Conservation (phyloP, 1,284 basidiomycete genomes). For the Tranzscheliella williamsii region DNA sequence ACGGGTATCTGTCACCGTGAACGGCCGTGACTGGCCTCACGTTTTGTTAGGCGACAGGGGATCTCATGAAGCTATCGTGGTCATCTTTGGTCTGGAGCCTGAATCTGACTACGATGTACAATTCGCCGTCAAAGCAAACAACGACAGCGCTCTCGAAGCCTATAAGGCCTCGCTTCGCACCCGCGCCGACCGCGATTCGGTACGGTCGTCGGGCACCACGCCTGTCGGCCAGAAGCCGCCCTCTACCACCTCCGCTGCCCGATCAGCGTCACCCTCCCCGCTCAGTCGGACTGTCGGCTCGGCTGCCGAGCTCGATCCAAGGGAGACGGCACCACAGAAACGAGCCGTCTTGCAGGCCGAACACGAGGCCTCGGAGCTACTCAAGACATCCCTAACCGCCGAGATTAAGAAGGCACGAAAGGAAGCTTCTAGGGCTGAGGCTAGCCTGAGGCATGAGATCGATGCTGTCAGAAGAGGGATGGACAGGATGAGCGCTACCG, state of each 20-base stretch:
- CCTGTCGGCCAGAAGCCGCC: neutral
- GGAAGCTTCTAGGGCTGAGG: constrained; percentile 45
- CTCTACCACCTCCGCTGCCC: constrained; percentile 1
- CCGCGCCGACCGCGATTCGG: constrained; percentile 25
- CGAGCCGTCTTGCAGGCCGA: constrained; percentile 31
- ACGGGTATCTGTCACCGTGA: constrained; percentile 43
- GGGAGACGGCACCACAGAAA: constrained; percentile 7
- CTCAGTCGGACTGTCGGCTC: constrained; percentile 23
- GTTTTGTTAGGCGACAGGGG: constrained; percentile 47
- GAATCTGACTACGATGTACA: constrained; percentile 45
- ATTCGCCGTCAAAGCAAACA: constrained; percentile 37
- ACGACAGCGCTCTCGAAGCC: constrained; percentile 18
- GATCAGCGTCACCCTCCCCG: constrained; percentile 32
- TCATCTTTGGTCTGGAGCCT: constrained; percentile 51
- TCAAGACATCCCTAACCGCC: constrained; percentile 26
- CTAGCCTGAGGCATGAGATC: constrained; percentile 44
- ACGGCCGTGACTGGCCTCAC: constrained; percentile 46
- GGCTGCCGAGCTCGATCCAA: constrained; percentile 15
- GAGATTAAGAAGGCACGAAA: constrained; percentile 43
- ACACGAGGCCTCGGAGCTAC: constrained; percentile 27
- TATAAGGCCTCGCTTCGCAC: constrained; percentile 21
- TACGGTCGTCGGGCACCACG: constrained; percentile 13
- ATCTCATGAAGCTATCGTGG: constrained; percentile 50
- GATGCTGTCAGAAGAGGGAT: constrained; percentile 47
- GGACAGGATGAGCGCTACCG: constrained; percentile 42